phyloP scores from a whole-genome alignment of 305 asterid genomes.

The Fraxinus velutina region DNA sequence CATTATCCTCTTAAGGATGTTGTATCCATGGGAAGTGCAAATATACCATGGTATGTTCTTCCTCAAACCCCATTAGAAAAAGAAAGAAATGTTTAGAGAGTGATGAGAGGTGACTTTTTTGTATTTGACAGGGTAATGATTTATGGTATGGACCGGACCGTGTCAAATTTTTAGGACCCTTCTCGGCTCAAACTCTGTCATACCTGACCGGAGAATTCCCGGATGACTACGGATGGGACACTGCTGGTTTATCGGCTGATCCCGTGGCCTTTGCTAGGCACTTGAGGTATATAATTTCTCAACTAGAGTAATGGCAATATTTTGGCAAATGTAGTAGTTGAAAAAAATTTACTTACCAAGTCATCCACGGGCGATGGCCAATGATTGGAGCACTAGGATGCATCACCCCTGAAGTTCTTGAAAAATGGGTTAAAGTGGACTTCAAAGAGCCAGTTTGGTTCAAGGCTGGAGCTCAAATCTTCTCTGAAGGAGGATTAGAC shows the following conservation, averaged over 20 bases:
- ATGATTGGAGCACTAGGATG: conserved; percentile 82
- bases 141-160: conserved; percentile 81
- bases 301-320: neutral
- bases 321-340: neutral
- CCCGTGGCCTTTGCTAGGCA: conserved; percentile 83
- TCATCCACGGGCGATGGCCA: conserved; percentile 77
- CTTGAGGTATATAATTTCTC: conserved; percentile 47
- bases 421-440: conserved; percentile 45
- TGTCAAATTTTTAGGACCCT: conserved; percentile 82
- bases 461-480: conserved; percentile 78
- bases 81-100: neutral
- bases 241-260: conserved; percentile 82
- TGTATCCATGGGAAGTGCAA: conserved; percentile 54
- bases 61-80: neutral
- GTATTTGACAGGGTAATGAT: conserved; percentile 41
- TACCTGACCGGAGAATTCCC: conserved; percentile 81
- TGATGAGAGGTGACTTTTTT: neutral
- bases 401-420: conserved; percentile 71
- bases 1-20: conserved; percentile 56
- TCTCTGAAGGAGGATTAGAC: conserved; percentile 71
- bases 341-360: conserved; percentile 28
- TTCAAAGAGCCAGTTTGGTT: conserved; percentile 82
- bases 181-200: conserved; percentile 83
- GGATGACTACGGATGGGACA: conserved; percentile 88
- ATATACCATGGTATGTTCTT: conserved; percentile 51